Base-by-base conservation (phyloP, 139 green algal species). In the Zygnema cylindricum region DNA sequence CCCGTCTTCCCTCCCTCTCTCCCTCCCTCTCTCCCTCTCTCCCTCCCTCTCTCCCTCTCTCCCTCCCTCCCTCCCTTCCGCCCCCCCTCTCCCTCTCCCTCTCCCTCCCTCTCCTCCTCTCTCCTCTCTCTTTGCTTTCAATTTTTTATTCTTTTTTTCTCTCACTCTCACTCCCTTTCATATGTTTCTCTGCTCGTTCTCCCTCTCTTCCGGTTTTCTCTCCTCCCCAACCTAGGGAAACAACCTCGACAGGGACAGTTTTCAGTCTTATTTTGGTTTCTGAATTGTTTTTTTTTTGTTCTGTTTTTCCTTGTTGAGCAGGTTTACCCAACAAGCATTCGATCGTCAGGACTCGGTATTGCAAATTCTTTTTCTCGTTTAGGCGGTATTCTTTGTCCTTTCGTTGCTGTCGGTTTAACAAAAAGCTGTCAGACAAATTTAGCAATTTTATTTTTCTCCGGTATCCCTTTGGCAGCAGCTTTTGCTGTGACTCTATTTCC, bases 271-370 rank as follows among this genome's bases (percentile, higher is more conserved):
- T 30, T 73, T 30, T 73, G 25, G 25, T 73, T 73, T 73, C 30
- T 73, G 57, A 30, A 35, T 73, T 73, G 25, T 73, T 73, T 73
- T 73, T 73, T 73, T 73, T 73, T 73, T 73, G 57, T 25, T 25
- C 81, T 89, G 78, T 89, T 89, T 87, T n/a, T 89, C 35, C 83
- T 90, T 42, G 69, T 49, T 81, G 76, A 43, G 30, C 84, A 85
- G 76, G 75, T 96, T 35, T 97, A 95, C 82, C 94, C 95, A 0
- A 98, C 95, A 40, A 69, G 73, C 21, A 92, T 96, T 25, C 89
- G 95, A 1, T 89, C 87, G 11, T 90, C 54, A 1, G 87, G 87
- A 2, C 35, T 92, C 30, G 88, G 87, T 33, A 87, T 92, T 30
- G 86, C 85, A n/a, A 92, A 92, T 38, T 85, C 88, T 3, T 92